These are phyloP conservation scores for Candida verbasci DNA, from an alignment of 805 yeast genomes.

Conservation along the genomic window DNA sequence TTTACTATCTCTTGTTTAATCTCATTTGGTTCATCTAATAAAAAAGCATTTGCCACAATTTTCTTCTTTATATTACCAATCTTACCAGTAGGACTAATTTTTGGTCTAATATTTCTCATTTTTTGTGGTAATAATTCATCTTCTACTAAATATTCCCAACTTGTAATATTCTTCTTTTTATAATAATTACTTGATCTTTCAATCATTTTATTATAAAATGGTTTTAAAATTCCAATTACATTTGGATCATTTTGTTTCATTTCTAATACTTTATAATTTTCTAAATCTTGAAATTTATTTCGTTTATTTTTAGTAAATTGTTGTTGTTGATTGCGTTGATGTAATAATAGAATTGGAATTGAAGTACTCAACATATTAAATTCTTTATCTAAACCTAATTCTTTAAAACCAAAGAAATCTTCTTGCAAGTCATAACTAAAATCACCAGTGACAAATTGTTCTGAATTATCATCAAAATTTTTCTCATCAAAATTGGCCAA, in stretches of 20 bases:
- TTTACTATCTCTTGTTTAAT: no score
- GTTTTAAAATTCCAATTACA: constrained; percentile 49
- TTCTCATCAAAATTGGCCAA: constrained; percentile 69
- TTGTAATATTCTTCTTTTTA: constrained; percentile 36
- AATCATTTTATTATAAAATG: constrained; percentile 42
- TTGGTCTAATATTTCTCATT: constrained; percentile 67
- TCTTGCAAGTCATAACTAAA: constrained; percentile 92
- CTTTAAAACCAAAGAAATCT: constrained; percentile 96
- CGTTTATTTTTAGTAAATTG: constrained; percentile 44
- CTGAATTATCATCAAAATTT: constrained; percentile 84
- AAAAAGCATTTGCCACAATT: constrained; percentile 48
- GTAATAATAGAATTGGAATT: constrained; percentile 85
- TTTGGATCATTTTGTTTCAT: constrained; percentile 45
- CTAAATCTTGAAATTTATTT: constrained; percentile 61
- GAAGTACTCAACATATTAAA: constrained; percentile 78
- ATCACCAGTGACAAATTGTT: constrained; percentile 91
- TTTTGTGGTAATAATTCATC: constrained; percentile 84
- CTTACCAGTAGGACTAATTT: constrained; percentile 89
- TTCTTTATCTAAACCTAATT: constrained; percentile 89
- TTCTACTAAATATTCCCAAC: constrained; percentile 48
- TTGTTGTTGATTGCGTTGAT: constrained; percentile 66
- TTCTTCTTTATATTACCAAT: constrained; percentile 68
- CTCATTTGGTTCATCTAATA: constrained; percentile 15
- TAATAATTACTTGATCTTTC: constrained; percentile 42
- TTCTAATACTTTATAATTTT: constrained; percentile 49